Evolutionary conservation across 2,329 filamentous ascomycete genomes (phyloP).

Genomic region (Aureobasidium mangrovei): DNA sequence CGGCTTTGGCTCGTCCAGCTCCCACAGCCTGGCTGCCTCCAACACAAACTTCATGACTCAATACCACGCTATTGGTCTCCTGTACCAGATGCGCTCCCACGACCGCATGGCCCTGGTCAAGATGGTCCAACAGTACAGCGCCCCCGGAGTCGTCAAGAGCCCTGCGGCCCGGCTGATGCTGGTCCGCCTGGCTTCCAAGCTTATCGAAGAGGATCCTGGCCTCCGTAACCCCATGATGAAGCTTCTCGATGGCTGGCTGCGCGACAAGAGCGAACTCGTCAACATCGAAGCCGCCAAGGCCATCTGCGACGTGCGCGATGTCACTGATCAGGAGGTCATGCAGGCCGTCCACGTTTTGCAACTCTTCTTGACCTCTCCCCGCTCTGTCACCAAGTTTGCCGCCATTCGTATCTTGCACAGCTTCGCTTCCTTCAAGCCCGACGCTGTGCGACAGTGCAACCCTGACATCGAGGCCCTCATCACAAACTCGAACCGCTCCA

Average conservation of each 20-base stretch:
- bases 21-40: slow-evolving; percentile 58
- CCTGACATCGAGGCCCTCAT: slow-evolving; percentile 96
- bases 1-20: slow-evolving; percentile 75
- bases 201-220: slow-evolving; percentile 85
- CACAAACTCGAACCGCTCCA: slow-evolving; percentile 92
- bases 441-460: slow-evolving; percentile 87
- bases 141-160: slow-evolving; percentile 86
- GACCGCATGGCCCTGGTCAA: slow-evolving; percentile 98
- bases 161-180: slow-evolving; percentile 87
- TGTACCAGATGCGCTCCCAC: slow-evolving; percentile 96
- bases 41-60: slow-evolving; percentile 97
- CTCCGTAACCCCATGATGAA: slow-evolving; percentile 95
- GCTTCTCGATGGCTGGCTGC: slow-evolving; percentile 89
- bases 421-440: slow-evolving; percentile 93
- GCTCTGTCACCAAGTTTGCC: slow-evolving; percentile 94
- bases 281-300: slow-evolving; percentile 99
- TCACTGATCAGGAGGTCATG: slow-evolving; percentile 81
- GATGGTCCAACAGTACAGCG: slow-evolving; percentile 99
- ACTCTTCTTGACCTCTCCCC: slow-evolving; percentile 90
- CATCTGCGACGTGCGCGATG: slow-evolving; percentile 88
- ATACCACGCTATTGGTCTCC: slow-evolving; percentile 92
- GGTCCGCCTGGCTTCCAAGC: slow-evolving; percentile 82
- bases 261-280: slow-evolving; percentile 99
- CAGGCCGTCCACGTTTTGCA: slow-evolving; percentile 93
- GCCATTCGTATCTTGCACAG: slow-evolving; percentile 93